Evolutionary conservation across 2,329 filamentous ascomycete species (phyloP).

Genomic region (Cladosporium sp.): DNA sequence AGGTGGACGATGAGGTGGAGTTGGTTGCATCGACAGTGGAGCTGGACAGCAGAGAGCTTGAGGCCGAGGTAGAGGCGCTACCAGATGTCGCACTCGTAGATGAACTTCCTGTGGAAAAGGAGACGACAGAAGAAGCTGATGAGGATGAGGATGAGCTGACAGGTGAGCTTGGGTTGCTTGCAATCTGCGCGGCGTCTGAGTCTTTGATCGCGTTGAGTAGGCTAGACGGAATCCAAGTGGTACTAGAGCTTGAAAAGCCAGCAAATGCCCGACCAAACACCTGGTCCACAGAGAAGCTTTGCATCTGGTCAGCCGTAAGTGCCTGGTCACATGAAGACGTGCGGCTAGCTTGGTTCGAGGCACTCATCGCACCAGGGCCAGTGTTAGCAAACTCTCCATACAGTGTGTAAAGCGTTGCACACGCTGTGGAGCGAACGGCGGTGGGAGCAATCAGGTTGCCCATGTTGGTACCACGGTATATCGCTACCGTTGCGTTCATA

Average conservation of each 20-base stretch:
- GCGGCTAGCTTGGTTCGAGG: constrained; percentile 28
- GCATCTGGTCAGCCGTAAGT: constrained; percentile 33
- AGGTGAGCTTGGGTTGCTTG: constrained; percentile 1
- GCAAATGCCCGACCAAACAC: constrained; percentile 35
- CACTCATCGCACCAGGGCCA: constrained; percentile 38
- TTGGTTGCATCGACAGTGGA: background rate
- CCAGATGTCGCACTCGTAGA: background rate
- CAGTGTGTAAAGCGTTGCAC: constrained; percentile 13
- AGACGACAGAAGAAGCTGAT: background rate
- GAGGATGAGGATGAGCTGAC: background rate
- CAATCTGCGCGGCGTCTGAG: constrained; percentile 28
- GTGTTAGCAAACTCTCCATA: constrained; percentile 42
- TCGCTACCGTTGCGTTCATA: constrained; percentile 36
- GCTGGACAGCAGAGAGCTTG: constrained; percentile 14
- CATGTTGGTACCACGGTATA: constrained; percentile 40
- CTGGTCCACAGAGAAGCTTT: constrained; percentile 32
- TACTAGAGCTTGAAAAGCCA: constrained; percentile 31
- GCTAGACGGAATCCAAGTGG: constrained; percentile 36
- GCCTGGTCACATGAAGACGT: constrained; percentile 30
- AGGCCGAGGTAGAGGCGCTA: background rate
- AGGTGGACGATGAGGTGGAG: background rate
- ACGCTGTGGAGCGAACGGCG: constrained; percentile 32
- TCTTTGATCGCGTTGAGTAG: constrained; percentile 33
- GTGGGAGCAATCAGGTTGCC: constrained; percentile 36
- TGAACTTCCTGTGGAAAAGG: background rate